Percentiles rank a stretch among this genome's conserved stretches.
These are phyloP conservation scores for Forsythia suspensa DNA, from an alignment of 257 asterid genomes.

Conservation along the genomic window DNA sequence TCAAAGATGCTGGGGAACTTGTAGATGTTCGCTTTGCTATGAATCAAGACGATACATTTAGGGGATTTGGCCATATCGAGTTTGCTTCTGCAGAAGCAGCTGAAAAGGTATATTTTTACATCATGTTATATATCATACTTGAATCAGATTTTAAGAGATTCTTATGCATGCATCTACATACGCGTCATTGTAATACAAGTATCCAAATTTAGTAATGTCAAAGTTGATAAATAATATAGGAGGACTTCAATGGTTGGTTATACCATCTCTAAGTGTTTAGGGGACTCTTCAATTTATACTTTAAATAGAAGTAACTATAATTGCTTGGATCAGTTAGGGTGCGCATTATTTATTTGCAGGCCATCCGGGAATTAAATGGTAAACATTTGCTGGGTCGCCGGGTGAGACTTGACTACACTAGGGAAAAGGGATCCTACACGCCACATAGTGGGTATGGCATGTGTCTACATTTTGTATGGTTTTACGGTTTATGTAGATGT, in stretches of 20 bases:
- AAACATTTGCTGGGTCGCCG: conserved; percentile 35
- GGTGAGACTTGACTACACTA: conserved; percentile 42
- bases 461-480: neutral
- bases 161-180: neutral
- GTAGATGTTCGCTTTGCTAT: conserved; percentile 63
- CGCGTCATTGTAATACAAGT: neutral
- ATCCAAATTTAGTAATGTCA: neutral
- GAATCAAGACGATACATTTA: conserved; percentile 51
- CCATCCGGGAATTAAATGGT: conserved; percentile 38
- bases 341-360: conserved; percentile 27
- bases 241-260: neutral
- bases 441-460: conserved; percentile 38
- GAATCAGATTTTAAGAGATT: neutral
- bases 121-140: neutral
- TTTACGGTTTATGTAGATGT: neutral
- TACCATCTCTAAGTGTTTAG: neutral
- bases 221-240: neutral
- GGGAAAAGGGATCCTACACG: conserved; percentile 44
- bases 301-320: neutral
- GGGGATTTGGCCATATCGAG: conserved; percentile 91
- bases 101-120: conserved; percentile 47
- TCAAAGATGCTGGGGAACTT: conserved; percentile 72
- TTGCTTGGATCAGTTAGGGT: neutral
- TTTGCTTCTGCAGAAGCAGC: conserved; percentile 76
- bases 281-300: neutral